Evolutionary conservation across 2,329 filamentous ascomycete genomes (phyloP).

Genomic region (Trichophyton simii): DNA sequence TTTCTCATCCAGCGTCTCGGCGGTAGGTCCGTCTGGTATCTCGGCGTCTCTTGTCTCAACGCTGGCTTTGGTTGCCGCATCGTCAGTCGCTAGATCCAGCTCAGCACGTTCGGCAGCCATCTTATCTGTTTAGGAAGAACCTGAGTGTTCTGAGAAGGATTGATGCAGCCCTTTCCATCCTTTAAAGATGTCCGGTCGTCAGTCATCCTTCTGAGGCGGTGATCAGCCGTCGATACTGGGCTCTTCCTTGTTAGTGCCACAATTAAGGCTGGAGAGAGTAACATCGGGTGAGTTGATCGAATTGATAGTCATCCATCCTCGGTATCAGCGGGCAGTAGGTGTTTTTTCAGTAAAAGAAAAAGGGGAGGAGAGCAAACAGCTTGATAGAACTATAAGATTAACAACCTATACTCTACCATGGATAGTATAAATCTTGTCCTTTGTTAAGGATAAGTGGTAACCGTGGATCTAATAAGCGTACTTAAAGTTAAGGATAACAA

Average conservation of each 20-base stretch:
- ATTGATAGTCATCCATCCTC: neutral
- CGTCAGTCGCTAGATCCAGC: neutral
- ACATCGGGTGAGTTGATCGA: neutral
- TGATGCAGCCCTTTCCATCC: neutral
- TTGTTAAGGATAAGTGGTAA: neutral
- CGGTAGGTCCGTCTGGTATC: constrained; percentile 27
- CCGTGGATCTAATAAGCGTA: no score
- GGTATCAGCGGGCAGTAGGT: neutral
- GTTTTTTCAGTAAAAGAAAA: no score
- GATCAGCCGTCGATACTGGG: neutral
- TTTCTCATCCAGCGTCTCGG: constrained; percentile 38
- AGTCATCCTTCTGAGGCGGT: neutral
- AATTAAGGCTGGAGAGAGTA: neutral
- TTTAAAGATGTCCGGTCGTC: neutral
- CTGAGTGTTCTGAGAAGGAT: neutral
- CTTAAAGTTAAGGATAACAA: no score
- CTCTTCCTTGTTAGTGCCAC: neutral
- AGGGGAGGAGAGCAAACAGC: no score
- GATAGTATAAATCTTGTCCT: neutral
- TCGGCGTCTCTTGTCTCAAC: neutral
- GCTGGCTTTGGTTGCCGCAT: neutral
- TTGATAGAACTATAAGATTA: neutral
- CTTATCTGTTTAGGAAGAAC: neutral
- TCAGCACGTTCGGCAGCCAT: neutral
- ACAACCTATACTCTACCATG: neutral